These are phyloP conservation scores for Bipolaris zeicola DNA, from an alignment of 2,329 filamentous ascomycete species.

Conservation along the genomic window DNA sequence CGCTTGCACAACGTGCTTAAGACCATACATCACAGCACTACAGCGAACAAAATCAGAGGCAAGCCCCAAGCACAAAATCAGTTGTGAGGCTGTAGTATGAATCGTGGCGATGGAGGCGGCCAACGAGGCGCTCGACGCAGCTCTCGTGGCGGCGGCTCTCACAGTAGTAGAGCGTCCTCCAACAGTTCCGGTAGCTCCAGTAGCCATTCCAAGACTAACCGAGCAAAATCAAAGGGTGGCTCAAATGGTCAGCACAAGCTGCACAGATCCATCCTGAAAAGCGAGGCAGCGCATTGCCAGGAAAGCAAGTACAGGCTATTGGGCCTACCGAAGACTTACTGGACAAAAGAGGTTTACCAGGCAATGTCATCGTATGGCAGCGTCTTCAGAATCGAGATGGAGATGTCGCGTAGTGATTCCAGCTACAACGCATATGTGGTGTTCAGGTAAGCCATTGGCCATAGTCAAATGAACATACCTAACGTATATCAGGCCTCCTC, in stretches of 20 bases:
- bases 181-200: slow-evolving; percentile 24
- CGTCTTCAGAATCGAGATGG: slow-evolving; percentile 40
- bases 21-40: not conserved
- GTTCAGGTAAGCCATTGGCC: slow-evolving; percentile 27
- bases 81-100: slow-evolving; percentile 15
- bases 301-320: slow-evolving; percentile 30
- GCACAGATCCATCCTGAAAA: slow-evolving; percentile 5
- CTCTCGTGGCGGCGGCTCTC: slow-evolving; percentile 9
- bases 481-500: slow-evolving; percentile 23
- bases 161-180: slow-evolving; percentile 18
- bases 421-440: slow-evolving; percentile 25
- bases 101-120: slow-evolving; percentile 5
- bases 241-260: not conserved
- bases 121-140: slow-evolving; percentile 12
- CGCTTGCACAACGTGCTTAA: not conserved
- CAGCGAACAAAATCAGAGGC: slow-evolving; percentile 8
- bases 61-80: slow-evolving; percentile 5
- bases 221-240: slow-evolving; percentile 12
- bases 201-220: slow-evolving; percentile 3
- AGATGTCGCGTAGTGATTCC: slow-evolving; percentile 7
- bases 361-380: slow-evolving; percentile 32
- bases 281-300: slow-evolving; percentile 16
- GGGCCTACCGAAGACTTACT: slow-evolving; percentile 22
- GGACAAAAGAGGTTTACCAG: slow-evolving; percentile 30
- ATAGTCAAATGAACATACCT: not conserved